These are phyloP conservation scores for Solanum ahanhuiri DNA, from an alignment of 257 asterid genomes.

Conservation along the genomic window DNA sequence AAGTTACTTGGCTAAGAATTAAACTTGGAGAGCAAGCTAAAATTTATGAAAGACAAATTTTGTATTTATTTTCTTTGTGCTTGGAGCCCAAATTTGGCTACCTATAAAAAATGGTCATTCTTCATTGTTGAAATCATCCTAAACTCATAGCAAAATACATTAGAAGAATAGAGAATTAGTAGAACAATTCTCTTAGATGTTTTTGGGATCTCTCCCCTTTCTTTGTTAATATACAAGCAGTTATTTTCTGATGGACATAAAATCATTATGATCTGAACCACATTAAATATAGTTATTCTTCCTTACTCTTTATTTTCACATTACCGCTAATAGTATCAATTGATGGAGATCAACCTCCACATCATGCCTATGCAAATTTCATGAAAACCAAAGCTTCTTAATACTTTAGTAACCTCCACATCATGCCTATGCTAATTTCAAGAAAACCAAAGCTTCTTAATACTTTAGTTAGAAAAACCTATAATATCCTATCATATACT, in stretches of 20 bases:
- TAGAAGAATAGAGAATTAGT: too few relatives aligned
- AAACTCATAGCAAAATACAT: too few relatives aligned
- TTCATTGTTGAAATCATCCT: too few relatives aligned
- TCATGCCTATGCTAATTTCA: not conserved
- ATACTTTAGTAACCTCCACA: not conserved
- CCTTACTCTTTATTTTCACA: too few relatives aligned
- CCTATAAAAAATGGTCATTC: not conserved
- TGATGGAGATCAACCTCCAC: not conserved
- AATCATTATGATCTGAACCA: too few relatives aligned
- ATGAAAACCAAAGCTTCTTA: not conserved
- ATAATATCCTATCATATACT: not conserved
- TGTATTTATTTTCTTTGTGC: not conserved
- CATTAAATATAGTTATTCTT: too few relatives aligned
- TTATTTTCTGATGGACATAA: too few relatives aligned
- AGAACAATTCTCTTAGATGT: too few relatives aligned
- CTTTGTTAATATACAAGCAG: too few relatives aligned
- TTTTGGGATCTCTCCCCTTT: too few relatives aligned
- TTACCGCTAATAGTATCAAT: not conserved
- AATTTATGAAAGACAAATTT: too few relatives aligned
- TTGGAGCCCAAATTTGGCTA: not conserved
- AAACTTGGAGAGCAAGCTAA: not conserved
- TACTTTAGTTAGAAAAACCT: not conserved
- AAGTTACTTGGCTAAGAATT: not conserved
- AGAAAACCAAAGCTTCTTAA: not conserved
- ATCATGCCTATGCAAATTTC: not conserved